Evolutionary conservation across 2,329 filamentous ascomycete species (phyloP).

Genomic region (Berkeleyomyces basicola): DNA sequence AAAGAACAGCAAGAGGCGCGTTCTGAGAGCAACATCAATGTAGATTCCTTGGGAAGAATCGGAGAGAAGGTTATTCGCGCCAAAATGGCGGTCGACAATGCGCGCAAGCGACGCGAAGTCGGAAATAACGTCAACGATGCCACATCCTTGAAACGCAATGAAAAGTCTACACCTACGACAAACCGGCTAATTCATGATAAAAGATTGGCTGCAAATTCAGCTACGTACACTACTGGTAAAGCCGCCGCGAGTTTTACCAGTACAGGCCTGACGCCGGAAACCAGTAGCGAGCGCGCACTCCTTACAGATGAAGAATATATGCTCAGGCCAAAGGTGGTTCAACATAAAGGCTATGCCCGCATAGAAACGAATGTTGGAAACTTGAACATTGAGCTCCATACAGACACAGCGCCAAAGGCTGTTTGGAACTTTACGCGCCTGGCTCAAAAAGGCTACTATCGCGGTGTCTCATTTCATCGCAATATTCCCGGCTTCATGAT

Average conservation of each 20-base stretch:
- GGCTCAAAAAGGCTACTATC: constrained; percentile 81
- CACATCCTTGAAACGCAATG: constrained; percentile 12
- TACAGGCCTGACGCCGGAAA: constrained; percentile 84
- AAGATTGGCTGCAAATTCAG: constrained; percentile 63
- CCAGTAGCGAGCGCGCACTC: constrained; percentile 68
- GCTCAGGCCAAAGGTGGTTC: constrained; percentile 77
- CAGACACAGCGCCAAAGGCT: constrained; percentile 78
- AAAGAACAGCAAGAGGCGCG: constrained; percentile 54
- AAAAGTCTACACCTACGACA: not conserved
- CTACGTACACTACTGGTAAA: constrained; percentile 74
- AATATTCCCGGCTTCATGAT: constrained; percentile 98
- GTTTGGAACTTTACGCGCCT: constrained; percentile 95
- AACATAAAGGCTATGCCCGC: constrained; percentile 80
- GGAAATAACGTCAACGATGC: constrained; percentile 36
- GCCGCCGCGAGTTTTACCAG: constrained; percentile 92
- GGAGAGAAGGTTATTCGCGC: constrained; percentile 74
- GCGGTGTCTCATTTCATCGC: constrained; percentile 68
- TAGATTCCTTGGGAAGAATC: constrained; percentile 59
- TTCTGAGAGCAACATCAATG: constrained; percentile 55
- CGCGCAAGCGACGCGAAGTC: constrained; percentile 55
- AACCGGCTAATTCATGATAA: constrained; percentile 35
- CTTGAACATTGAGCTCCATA: constrained; percentile 74
- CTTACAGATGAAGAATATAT: constrained; percentile 93
- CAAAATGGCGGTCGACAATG: constrained; percentile 85
- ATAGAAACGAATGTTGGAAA: constrained; percentile 74